A percentile compares a stretch with the other conserved stretches of the same genome.
These are phyloP conservation scores for Punica granatum DNA, from an alignment of 345 rosid genomes.

Conservation along the genomic window DNA sequence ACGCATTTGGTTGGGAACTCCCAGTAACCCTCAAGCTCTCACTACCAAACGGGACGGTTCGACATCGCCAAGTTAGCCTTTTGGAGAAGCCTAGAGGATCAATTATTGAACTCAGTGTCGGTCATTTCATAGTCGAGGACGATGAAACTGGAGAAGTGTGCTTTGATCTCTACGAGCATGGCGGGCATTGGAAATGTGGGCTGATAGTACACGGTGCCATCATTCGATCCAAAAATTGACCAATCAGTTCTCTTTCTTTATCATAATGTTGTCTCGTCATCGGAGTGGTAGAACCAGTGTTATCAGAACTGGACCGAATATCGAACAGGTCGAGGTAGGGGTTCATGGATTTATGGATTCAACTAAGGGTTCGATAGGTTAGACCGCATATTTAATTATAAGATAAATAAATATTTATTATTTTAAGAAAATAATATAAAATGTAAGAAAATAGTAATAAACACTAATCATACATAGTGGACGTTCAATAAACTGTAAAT, in stretches of 20 bases:
- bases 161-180: slow-evolving; percentile 1
- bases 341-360: too few species aligned
- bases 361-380: too few species aligned
- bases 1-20: neutral
- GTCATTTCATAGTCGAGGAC: neutral
- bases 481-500: too few species aligned
- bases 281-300: too few species aligned
- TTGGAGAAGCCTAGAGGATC: neutral
- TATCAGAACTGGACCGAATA: too few species aligned
- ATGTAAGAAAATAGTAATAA: too few species aligned
- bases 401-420: too few species aligned
- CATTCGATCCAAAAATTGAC: neutral
- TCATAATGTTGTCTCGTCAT: too few species aligned
- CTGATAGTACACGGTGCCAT: neutral
- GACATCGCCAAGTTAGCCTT: neutral
- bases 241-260: neutral
- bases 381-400: too few species aligned
- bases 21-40: neutral
- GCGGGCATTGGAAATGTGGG: neutral
- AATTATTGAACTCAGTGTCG: neutral
- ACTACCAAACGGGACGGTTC: neutral
- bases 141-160: neutral
- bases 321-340: too few species aligned
- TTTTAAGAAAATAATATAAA: too few species aligned
- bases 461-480: too few species aligned